Percentiles rank a stretch among this genome's conserved stretches.
These are phyloP conservation scores for Aspergillus ellipticus DNA, from an alignment of 495 filamentous ascomycete genomes.

Conservation along the genomic window DNA sequence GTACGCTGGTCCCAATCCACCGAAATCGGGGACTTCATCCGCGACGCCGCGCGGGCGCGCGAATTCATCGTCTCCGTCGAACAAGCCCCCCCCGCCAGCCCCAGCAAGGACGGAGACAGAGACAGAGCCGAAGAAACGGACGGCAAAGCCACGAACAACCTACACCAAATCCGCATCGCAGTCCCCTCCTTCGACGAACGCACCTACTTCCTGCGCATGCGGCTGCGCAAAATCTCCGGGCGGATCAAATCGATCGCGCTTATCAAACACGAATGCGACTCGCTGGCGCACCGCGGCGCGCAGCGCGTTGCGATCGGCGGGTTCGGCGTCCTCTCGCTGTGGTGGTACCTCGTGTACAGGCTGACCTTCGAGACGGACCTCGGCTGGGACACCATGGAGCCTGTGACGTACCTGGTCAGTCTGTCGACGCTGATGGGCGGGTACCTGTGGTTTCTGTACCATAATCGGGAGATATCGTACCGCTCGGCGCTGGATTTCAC, in stretches of 20 bases:
- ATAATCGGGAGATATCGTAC: constrained; percentile 86
- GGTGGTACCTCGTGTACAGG: constrained; percentile 78
- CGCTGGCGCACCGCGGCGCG: constrained; percentile 67
- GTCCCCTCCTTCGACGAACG: constrained; percentile 87
- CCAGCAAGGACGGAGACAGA: too few species aligned
- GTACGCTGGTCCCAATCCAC: constrained; percentile 90
- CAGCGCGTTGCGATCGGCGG: constrained; percentile 78
- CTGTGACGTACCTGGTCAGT: constrained; percentile 83
- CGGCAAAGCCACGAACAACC: too few species aligned
- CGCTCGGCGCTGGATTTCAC: constrained; percentile 81
- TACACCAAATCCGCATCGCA: constrained; percentile 67
- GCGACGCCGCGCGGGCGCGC: constrained; percentile 76
- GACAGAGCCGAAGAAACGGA: too few species aligned
- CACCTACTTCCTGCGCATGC: constrained; percentile 77
- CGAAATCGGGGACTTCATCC: constrained; percentile 93
- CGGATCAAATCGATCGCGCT: constrained; percentile 62
- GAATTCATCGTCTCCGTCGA: constrained; percentile 86
- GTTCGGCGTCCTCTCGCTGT: constrained; percentile 63
- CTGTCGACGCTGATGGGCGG: constrained; percentile 80
- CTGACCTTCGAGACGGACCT: constrained; percentile 73
- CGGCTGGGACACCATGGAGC: constrained; percentile 92
- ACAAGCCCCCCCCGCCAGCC: constrained; percentile 57
- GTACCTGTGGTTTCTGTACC: constrained; percentile 91
- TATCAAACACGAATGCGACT: constrained; percentile 80
- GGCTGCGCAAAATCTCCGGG: constrained; percentile 66